Conservation (phyloP, 805 yeast species). For the Trichomonascus vanleenenianus region DNA sequence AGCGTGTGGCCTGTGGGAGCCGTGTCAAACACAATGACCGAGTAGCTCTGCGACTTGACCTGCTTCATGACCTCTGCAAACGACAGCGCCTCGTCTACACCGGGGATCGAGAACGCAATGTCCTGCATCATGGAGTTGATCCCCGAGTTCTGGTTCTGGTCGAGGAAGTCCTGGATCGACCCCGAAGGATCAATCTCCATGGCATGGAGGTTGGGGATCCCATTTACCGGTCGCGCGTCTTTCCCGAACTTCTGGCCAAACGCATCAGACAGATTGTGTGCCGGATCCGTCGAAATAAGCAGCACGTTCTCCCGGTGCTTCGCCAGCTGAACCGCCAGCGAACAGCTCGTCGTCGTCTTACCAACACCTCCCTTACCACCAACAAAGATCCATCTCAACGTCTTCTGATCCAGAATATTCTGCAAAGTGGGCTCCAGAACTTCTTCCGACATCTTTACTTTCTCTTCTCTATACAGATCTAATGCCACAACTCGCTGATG, state of each 20-base stretch:
- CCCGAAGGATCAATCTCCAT: slow-evolving; percentile 99
- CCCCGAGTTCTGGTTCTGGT: slow-evolving; percentile 38
- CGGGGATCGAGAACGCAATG: slow-evolving; percentile 92
- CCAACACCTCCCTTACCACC: slow-evolving; percentile 99
- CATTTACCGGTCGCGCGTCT: slow-evolving; percentile 91
- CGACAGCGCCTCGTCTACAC: slow-evolving; percentile 96
- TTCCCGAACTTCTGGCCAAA: slow-evolving; percentile 97
- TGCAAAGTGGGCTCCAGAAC: slow-evolving; percentile 34
- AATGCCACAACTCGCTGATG: too few species aligned
- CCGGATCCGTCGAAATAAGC: slow-evolving; percentile 95
- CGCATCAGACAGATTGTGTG: slow-evolving; percentile 95
- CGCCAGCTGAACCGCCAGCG: slow-evolving; percentile 91
- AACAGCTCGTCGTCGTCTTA: slow-evolving; percentile 94
- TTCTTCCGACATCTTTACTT: slow-evolving; percentile 10
- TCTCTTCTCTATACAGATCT: too few species aligned
- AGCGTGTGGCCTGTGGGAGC: slow-evolving; percentile 99
- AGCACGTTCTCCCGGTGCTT: slow-evolving; percentile 74
- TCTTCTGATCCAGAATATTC: slow-evolving; percentile 33
- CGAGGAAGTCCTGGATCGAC: slow-evolving; percentile 75
- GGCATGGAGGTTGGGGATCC: slow-evolving; percentile 80
- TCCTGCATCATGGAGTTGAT: slow-evolving; percentile 73
- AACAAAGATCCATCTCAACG: slow-evolving; percentile 92
- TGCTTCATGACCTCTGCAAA: slow-evolving; percentile 98
- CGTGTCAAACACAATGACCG: slow-evolving; percentile 94
- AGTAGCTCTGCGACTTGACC: slow-evolving; percentile 70